These are phyloP conservation scores for Rhytidhysteron rufulum DNA, from an alignment of 2,329 filamentous ascomycete genomes.

Conservation along the genomic window DNA sequence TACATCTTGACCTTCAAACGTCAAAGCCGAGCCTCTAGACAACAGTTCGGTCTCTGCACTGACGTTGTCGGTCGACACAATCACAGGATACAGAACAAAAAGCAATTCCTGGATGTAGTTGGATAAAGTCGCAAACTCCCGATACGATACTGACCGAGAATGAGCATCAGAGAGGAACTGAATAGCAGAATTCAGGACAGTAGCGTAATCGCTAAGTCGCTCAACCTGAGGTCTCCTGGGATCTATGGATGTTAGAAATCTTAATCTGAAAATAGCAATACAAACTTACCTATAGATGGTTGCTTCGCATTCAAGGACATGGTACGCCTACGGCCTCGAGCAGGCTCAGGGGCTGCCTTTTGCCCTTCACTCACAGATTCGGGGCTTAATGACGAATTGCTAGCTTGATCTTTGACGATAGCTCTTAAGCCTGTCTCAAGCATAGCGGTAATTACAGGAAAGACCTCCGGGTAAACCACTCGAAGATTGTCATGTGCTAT, in stretches of 20 bases:
- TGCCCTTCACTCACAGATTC: neutral
- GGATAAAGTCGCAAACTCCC: slow-evolving; percentile 75
- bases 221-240: slow-evolving; percentile 29
- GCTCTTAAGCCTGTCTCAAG: slow-evolving; percentile 74
- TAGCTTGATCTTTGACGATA: slow-evolving; percentile 26
- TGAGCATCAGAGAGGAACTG: slow-evolving; percentile 78
- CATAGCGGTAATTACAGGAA: slow-evolving; percentile 81
- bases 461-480: slow-evolving; percentile 72
- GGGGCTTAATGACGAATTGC: neutral
- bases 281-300: slow-evolving; percentile 25
- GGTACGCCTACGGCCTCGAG: slow-evolving; percentile 53
- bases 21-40: slow-evolving; percentile 73
- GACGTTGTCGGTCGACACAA: slow-evolving; percentile 81
- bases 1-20: slow-evolving; percentile 81
- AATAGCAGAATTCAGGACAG: slow-evolving; percentile 70
- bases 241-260: slow-evolving; percentile 23
- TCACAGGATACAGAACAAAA: slow-evolving; percentile 76
- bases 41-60: slow-evolving; percentile 83
- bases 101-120: slow-evolving; percentile 79
- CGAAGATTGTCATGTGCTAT: slow-evolving; percentile 48
- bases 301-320: slow-evolving; percentile 64
- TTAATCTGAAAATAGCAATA: neutral
- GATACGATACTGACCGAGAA: slow-evolving; percentile 69
- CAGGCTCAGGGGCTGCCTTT: slow-evolving; percentile 4
- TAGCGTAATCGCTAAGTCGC: slow-evolving; percentile 53